Conservation (phyloP, 2,329 filamentous ascomycete species). For the Neurospora sp. region DNA sequence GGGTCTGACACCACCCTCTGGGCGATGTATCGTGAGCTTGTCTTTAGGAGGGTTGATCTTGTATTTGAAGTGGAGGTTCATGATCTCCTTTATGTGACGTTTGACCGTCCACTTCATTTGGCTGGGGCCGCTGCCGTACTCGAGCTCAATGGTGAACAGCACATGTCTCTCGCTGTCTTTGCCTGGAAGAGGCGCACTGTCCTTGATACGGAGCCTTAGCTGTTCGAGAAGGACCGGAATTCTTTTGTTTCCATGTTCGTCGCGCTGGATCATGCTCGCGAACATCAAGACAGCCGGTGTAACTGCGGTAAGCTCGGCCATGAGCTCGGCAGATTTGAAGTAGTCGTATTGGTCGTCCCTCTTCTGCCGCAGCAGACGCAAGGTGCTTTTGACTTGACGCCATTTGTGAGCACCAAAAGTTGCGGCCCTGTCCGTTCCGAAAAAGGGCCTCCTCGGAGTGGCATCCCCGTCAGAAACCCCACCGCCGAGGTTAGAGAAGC, state of each 20-base stretch:
- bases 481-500: slow-evolving; percentile 57
- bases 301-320: slow-evolving; percentile 88
- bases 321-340: slow-evolving; percentile 88
- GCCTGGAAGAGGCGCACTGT: slow-evolving; percentile 62
- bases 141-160: slow-evolving; percentile 82
- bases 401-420: slow-evolving; percentile 76
- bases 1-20: slow-evolving; percentile 55
- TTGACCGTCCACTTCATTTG: slow-evolving; percentile 95
- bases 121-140: slow-evolving; percentile 91
- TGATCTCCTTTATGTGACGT: slow-evolving; percentile 78
- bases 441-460: slow-evolving; percentile 45
- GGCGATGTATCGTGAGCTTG: slow-evolving; percentile 63
- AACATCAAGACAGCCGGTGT: slow-evolving; percentile 89
- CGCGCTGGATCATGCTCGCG: slow-evolving; percentile 94
- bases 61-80: slow-evolving; percentile 89
- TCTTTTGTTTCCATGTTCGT: slow-evolving; percentile 89
- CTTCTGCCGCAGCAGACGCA: slow-evolving; percentile 69
- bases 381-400: slow-evolving; percentile 83
- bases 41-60: slow-evolving; percentile 78
- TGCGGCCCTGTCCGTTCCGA: slow-evolving; percentile 57
- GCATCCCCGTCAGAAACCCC: slow-evolving; percentile 54
- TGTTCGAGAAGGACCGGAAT: slow-evolving; percentile 94
- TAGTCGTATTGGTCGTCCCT: slow-evolving; percentile 87
- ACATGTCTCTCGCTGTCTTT: slow-evolving; percentile 61
- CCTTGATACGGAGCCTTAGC: slow-evolving; percentile 76